Evolutionary conservation across 371 early-diverging fungal species (phyloP), one percentile per base, ranked within the genome.

Genomic region (Blakeslea trispora): DNA sequence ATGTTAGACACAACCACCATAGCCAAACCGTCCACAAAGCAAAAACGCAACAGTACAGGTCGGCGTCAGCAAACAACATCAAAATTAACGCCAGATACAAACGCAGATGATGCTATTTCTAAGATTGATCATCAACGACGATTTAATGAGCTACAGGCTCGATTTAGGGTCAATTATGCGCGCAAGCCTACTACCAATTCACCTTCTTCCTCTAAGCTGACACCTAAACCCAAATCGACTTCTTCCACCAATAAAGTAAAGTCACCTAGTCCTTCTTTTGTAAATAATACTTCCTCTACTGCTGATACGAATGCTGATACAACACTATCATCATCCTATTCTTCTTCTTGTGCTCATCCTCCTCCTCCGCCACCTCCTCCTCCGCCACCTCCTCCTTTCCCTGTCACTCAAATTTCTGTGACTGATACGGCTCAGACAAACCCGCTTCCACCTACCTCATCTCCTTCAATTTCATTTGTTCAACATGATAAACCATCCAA

Each of bases 141-240:
- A 1, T 58, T 66, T 14, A 61, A 57, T 43, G 66, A 66, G 18
- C 37, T 66, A 5, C 66, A 66, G 39, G 66, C 69, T 39, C 62
- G 50, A 21, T 64, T 59, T 42, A 61, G 61, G 55, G 58, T 57
- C 35, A 64, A 64, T 50, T 59, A 64, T 64, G 41, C 50, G 50
- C 77, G 22, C 39, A 59, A 51, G 45, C 49, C 17, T 55, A 22
- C 61, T 43, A 79, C 45, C 78, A 76, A 59, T 69, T 65, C 13
- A 61, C 66, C 39, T 61, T 86, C 61, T 79, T 81, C 37, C 79
- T 76, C 34, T 72, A 87, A 51, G 73, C 77, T 39, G 73, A 72
- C 23, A 74, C 83, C 24, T 76, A 89, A 51, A 85, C 86, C 64
- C 81, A 81, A 23, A 86, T 85, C 61, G 76, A 87, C 28, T 87